phyloP scores from a whole-genome alignment of 2,329 filamentous ascomycete species.

The Trichoderma lentiforme region DNA sequence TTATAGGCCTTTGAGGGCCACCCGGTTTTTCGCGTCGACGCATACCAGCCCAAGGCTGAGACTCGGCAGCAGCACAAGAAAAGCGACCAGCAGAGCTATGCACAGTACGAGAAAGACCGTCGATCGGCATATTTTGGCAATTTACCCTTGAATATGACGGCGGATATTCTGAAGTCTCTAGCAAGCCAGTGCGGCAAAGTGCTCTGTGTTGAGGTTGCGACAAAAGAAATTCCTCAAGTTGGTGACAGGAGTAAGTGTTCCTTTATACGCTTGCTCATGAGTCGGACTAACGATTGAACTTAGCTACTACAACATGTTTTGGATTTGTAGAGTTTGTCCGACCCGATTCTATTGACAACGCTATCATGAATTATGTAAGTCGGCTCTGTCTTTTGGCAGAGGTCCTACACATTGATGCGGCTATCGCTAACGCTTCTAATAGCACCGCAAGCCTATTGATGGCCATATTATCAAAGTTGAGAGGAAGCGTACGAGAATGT shows the following conservation, averaged over 20 bases:
- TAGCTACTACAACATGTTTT: conserved; percentile 27
- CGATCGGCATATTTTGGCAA: conserved; percentile 49
- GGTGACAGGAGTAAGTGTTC: conserved; percentile 20
- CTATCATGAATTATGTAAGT: conserved; percentile 38
- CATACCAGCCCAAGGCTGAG: conserved; percentile 29
- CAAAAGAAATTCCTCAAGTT: conserved; percentile 22
- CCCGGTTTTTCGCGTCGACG: conserved; percentile 20
- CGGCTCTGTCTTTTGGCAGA: not conserved
- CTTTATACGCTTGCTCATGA: not conserved
- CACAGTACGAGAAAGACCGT: conserved; percentile 41
- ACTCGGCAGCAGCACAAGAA: conserved; percentile 1
- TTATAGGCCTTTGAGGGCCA: conserved; percentile 30
- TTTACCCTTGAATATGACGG: conserved; percentile 38
- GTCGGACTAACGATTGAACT: not conserved
- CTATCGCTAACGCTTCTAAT: not conserved
- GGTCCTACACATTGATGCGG: not conserved
- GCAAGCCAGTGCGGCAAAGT: conserved; percentile 40
- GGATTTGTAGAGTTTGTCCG: conserved; percentile 41
- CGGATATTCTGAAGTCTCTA: conserved; percentile 36
- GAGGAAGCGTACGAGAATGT: conserved; percentile 32
- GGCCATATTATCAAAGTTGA: conserved; percentile 37
- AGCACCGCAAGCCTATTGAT: conserved; percentile 35
- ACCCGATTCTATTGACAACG: conserved; percentile 36
- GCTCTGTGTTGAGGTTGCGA: conserved; percentile 27
- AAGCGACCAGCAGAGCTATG: conserved; percentile 19